Evolutionary conservation across 2,329 filamentous ascomycete genomes (phyloP).

Genomic region (Paraphoma sp.): DNA sequence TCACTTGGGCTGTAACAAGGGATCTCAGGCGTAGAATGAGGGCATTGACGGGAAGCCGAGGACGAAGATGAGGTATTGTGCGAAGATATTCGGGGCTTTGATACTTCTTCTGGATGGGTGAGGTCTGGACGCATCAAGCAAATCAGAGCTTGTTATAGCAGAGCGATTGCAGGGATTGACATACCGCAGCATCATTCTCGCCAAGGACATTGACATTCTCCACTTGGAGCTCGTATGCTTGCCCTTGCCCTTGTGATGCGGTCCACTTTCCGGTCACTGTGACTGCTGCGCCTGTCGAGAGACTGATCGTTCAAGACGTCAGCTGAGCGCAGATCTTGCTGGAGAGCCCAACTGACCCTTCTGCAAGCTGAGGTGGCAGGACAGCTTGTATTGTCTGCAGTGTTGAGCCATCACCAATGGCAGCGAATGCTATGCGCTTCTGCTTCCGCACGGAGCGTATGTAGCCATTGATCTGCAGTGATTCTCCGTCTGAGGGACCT

Average conservation of each 20-base stretch:
- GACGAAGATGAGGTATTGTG: slow-evolving; percentile 83
- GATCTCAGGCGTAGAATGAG: slow-evolving; percentile 84
- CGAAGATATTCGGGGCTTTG: slow-evolving; percentile 89
- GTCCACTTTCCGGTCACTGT: slow-evolving; percentile 79
- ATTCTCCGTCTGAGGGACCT: slow-evolving; percentile 43
- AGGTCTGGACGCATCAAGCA: slow-evolving; percentile 64
- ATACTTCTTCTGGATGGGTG: slow-evolving; percentile 96
- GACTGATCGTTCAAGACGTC: slow-evolving; percentile 56
- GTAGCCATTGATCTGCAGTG: slow-evolving; percentile 71
- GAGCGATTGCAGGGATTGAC: slow-evolving; percentile 34
- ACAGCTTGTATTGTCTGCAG: slow-evolving; percentile 81
- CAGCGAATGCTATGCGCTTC: slow-evolving; percentile 82
- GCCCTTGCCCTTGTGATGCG: slow-evolving; percentile 70
- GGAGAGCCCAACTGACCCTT: slow-evolving; percentile 66
- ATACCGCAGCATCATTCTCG: slow-evolving; percentile 77
- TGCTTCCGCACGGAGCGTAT: slow-evolving; percentile 85
- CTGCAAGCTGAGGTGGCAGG: slow-evolving; percentile 72
- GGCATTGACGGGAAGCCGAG: slow-evolving; percentile 81
- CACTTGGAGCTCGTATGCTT: slow-evolving; percentile 83
- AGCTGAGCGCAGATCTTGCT: slow-evolving; percentile 8
- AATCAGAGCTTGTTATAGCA: neutral
- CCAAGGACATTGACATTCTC: slow-evolving; percentile 74
- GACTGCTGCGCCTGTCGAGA: slow-evolving; percentile 83
- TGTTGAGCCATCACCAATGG: slow-evolving; percentile 87
- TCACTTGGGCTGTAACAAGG: slow-evolving; percentile 74